Percentiles rank a stretch among this genome's conserved stretches.
Evolutionary conservation across 768 basidiomycete genomes (phyloP).

Genomic region (Leccinum imitatum): DNA sequence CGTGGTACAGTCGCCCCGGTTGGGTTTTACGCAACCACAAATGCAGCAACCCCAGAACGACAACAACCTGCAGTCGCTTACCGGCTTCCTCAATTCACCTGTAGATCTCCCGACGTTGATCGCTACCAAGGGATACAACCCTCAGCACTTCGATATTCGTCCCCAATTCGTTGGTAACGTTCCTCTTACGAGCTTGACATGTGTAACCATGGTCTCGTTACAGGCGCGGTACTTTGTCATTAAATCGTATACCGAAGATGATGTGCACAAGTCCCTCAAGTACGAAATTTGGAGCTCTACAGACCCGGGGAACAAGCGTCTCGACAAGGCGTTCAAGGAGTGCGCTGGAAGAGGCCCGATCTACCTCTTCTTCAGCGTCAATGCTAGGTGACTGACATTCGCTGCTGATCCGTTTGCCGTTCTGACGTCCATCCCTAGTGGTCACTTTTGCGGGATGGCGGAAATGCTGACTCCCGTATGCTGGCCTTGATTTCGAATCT

Average conservation of each 20-base stretch:
- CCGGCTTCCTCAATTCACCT: conserved; percentile 58
- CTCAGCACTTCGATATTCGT: conserved; percentile 75
- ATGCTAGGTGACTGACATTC: conserved; percentile 60
- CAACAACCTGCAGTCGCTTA: conserved; percentile 38
- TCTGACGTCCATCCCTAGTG: conserved; percentile 44
- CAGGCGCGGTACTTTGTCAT: conserved; percentile 96
- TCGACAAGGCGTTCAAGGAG: conserved; percentile 97
- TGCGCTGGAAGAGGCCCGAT: conserved; percentile 90
- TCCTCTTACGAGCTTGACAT: not conserved
- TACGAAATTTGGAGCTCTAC: conserved; percentile 99
- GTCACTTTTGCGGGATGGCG: conserved; percentile 98
- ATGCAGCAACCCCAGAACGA: conserved; percentile 29
- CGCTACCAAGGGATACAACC: conserved; percentile 89
- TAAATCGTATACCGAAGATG: conserved; percentile 98
- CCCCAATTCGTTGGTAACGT: conserved; percentile 65
- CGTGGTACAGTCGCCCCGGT: conserved; percentile 36
- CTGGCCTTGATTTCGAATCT: conserved; percentile 1
- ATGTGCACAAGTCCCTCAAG: conserved; percentile 97
- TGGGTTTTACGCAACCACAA: conserved; percentile 36
- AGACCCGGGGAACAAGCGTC: conserved; percentile 93
- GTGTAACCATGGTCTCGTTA: conserved; percentile 8
- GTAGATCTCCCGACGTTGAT: conserved; percentile 87
- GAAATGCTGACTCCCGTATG: conserved; percentile 94
- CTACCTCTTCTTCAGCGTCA: conserved; percentile 98
- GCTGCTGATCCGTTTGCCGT: not conserved